A percentile compares a stretch with the other conserved stretches of the same genome.
Evolutionary conservation across 208 protist genomes (phyloP).

Genomic region (Leishmania braziliensis): DNA sequence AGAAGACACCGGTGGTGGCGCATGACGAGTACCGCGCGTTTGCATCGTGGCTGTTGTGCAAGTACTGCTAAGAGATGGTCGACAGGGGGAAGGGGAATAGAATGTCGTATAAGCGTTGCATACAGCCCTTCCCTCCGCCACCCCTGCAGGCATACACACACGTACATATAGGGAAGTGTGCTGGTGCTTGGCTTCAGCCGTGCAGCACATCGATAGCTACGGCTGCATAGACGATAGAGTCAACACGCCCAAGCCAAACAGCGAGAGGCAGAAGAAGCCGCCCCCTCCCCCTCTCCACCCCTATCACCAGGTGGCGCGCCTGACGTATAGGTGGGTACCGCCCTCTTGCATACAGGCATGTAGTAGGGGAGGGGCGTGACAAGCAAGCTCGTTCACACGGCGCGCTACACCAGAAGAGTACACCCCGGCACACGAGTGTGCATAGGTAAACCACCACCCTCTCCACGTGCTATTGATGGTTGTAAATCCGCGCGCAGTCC

Average conservation of each 20-base stretch:
- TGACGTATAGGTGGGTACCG: not conserved
- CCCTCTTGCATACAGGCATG: not conserved
- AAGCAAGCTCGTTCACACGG: not conserved
- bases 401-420: no score
- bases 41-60: slow-evolving; percentile 50
- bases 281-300: no score
- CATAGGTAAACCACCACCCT: not conserved
- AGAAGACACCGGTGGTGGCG: slow-evolving; percentile 21
- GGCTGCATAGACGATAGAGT: not conserved
- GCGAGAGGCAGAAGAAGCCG: not conserved
- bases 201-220: not conserved
- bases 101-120: not conserved
- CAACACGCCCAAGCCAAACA: not conserved
- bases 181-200: not conserved
- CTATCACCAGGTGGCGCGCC: not conserved
- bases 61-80: slow-evolving; percentile 14
- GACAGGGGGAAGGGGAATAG: not conserved
- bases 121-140: not conserved
- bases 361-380: not conserved
- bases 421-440: not conserved
- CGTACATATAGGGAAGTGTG: not conserved
- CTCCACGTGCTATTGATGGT: not conserved
- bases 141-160: not conserved
- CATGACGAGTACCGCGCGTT: slow-evolving; percentile 39
- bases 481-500: not conserved